Conservation (phyloP, 1,284 basidiomycete species). For the Meira miltonrushii region DNA sequence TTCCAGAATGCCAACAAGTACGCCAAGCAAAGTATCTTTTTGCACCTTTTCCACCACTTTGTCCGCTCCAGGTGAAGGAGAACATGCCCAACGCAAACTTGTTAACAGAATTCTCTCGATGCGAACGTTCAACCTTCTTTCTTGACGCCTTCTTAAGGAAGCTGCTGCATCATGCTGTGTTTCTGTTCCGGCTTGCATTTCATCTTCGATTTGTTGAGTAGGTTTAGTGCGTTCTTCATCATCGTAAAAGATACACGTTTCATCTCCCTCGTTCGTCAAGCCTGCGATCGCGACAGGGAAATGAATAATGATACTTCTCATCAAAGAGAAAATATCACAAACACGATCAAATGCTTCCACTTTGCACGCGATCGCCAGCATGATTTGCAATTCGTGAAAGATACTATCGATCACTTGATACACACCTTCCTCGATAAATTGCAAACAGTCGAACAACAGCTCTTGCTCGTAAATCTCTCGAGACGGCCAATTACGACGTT, state of each 20-base stretch:
- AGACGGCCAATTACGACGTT: neutral
- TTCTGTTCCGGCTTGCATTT: too few relatives aligned
- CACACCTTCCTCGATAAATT: neutral
- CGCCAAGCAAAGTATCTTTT: neutral
- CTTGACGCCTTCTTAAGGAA: too few relatives aligned
- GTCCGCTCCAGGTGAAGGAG: too few relatives aligned
- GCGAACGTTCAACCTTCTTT: too few relatives aligned
- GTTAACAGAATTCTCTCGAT: too few relatives aligned
- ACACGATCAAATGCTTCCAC: neutral
- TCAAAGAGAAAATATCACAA: slow-evolving; percentile 5
- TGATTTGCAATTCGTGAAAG: neutral
- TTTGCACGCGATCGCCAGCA: slow-evolving; percentile 1
- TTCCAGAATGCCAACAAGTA: neutral
- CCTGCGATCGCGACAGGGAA: neutral
- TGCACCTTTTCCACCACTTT: neutral
- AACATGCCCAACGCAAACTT: too few relatives aligned
- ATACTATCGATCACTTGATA: neutral
- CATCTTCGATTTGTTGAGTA: too few relatives aligned
- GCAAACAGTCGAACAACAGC: neutral
- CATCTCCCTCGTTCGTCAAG: too few relatives aligned
- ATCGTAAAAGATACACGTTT: too few relatives aligned
- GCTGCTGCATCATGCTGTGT: too few relatives aligned
- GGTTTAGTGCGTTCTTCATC: too few relatives aligned
- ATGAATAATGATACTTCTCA: slow-evolving; percentile 3
- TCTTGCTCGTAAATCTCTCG: neutral